Percentiles rank a stretch among this genome's conserved stretches.
These are phyloP conservation scores for Myxozyma neotropica DNA, from an alignment of 805 yeast genomes.

Conservation along the genomic window DNA sequence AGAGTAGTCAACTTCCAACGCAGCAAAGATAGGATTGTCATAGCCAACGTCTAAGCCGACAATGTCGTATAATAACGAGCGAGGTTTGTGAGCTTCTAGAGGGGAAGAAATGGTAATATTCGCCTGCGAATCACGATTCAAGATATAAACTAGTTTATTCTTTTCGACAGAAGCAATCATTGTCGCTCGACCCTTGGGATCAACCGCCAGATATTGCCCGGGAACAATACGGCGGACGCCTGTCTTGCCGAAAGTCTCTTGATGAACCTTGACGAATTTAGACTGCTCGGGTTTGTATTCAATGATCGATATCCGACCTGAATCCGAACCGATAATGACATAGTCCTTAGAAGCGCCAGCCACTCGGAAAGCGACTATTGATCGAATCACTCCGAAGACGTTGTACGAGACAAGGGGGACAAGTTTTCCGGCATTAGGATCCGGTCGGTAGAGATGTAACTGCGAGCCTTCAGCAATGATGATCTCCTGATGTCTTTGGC, in stretches of 20 bases:
- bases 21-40: conserved; percentile 83
- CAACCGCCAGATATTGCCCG: conserved; percentile 69
- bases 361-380: conserved; percentile 54
- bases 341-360: conserved; percentile 59
- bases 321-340: conserved; percentile 72
- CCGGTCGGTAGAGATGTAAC: conserved; percentile 57
- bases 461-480: conserved; percentile 59
- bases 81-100: conserved; percentile 61
- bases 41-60: conserved; percentile 72
- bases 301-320: conserved; percentile 67
- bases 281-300: conserved; percentile 48
- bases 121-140: conserved; percentile 53
- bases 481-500: conserved; percentile 60
- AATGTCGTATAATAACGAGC: conserved; percentile 54
- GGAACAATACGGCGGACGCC: conserved; percentile 78
- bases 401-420: conserved; percentile 49
- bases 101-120: conserved; percentile 68
- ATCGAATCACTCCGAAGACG: conserved; percentile 61
- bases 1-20: conserved; percentile 65
- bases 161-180: conserved; percentile 73
- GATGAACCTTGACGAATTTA: conserved; percentile 49
- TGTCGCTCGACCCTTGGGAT: conserved; percentile 70
- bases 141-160: conserved; percentile 68
- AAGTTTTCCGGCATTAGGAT: conserved; percentile 60
- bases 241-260: conserved; percentile 70